A percentile compares a stretch with the other conserved stretches of the same genome.
phyloP scores from a whole-genome alignment of 2,329 filamentous ascomycete genomes.

The Colletotrichum sp. region DNA sequence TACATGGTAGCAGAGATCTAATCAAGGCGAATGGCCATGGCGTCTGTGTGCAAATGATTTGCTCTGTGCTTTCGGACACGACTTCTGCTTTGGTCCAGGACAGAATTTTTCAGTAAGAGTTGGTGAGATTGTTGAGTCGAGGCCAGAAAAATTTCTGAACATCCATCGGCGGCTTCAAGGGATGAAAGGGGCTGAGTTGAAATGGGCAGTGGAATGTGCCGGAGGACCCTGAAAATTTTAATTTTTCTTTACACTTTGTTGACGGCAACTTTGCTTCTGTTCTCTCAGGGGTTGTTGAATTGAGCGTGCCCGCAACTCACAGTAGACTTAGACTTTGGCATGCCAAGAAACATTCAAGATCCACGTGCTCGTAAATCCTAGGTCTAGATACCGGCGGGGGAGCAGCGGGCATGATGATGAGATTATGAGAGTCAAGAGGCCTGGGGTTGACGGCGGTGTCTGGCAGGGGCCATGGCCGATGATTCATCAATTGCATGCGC shows the following conservation, averaged over 20 bases:
- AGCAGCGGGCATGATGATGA: background rate
- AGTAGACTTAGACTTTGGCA: background rate
- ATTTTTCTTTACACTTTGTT: background rate
- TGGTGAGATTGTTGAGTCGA: background rate
- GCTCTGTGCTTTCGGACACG: constrained; percentile 6
- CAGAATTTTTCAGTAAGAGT: background rate
- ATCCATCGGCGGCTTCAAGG: background rate
- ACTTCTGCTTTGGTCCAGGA: background rate
- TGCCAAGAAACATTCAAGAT: background rate
- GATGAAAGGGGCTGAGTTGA: background rate
- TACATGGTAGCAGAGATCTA: constrained; percentile 6
- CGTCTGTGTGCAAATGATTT: constrained; percentile 12
- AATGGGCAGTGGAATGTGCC: background rate
- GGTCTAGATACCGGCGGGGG: background rate
- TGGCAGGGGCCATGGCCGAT: background rate
- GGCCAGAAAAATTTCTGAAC: background rate
- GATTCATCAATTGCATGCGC: background rate
- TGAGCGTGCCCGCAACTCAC: background rate
- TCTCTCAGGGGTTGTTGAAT: background rate
- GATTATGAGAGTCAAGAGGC: background rate
- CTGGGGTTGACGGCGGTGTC: background rate
- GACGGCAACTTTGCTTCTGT: background rate
- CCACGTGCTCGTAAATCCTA: background rate
- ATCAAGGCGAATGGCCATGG: background rate
- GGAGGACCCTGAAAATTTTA: background rate